phyloP scores from a whole-genome alignment of 148 eudicot genomes.

The Chenopodium quinoa region DNA sequence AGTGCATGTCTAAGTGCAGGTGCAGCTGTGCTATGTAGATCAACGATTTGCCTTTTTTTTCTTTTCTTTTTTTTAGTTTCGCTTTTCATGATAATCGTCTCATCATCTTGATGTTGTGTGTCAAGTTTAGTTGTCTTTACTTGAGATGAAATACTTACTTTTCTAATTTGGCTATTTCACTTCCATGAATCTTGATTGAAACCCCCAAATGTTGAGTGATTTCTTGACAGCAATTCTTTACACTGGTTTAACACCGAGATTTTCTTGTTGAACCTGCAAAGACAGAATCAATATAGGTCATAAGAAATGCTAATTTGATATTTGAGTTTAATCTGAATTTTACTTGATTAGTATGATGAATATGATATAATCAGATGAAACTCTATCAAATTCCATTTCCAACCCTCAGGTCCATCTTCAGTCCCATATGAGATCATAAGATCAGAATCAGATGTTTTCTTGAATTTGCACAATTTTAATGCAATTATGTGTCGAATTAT shows the following conservation, averaged over 20 bases:
- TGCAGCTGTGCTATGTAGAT: slow-evolving; percentile 50
- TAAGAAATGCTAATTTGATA: background rate
- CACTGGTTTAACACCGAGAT: background rate
- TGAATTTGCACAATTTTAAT: background rate
- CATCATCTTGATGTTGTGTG: background rate
- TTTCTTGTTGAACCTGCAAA: slow-evolving; percentile 5
- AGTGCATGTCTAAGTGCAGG: slow-evolving; percentile 64
- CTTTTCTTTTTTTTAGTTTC: too few relatives aligned
- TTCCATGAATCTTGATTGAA: background rate
- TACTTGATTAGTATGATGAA: background rate
- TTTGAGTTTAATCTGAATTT: background rate
- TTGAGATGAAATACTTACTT: background rate
- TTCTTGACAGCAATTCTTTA: background rate
- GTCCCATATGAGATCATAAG: background rate
- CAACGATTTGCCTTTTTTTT: background rate
- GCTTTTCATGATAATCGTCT: too few relatives aligned
- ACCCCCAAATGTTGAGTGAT: background rate
- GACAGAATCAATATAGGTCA: background rate
- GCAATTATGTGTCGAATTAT: background rate
- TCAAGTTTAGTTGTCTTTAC: background rate
- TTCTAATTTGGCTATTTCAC: background rate
- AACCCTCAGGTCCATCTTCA: background rate
- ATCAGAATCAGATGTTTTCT: background rate
- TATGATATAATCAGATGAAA: background rate
- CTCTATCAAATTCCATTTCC: background rate